Base-by-base conservation (phyloP, 805 yeast species). In the Kodamaea hsintzibuensis region DNA sequence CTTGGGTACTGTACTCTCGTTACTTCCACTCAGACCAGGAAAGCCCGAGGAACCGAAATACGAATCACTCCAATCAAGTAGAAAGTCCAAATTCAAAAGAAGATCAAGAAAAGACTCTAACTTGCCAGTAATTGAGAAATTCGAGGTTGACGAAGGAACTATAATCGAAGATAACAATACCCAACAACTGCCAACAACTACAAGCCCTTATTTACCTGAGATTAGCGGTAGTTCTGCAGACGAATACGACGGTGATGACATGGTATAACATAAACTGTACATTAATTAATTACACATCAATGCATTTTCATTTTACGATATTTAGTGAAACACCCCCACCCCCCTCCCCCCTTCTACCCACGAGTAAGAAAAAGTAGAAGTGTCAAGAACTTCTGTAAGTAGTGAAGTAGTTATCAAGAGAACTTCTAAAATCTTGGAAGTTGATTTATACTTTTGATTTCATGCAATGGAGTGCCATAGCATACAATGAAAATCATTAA, bases 61-160 rank as follows among this genome's bases (percentile, higher is more conserved):
- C 35, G 48, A 49, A 30, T 27, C 55, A 17, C 49, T 51, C 50
- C 42, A 39, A 8, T 14, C 49, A 17, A 40, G 19, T 22, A 14
- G 44, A 14, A 40, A 12, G 13, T 7, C 44, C 2, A 57, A 48
- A 47, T 54, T 60, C 40, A 74, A 70, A 60, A 69, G 67, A 57
- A 66, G 82, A 62, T 67, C 73, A 54, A 79, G 86, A 69, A 82
- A 82, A 66, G 86, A 82, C 62, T 79, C 84, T 14, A 82, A 82
- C 61, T 65, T 82, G 52, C 83, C 83, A 1, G 67, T 65, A 14
- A 13, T 35, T 9, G 54, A 51, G 39, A 70, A 71, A 17, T 62
- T 78, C 49, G 71, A 74, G 53, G 57, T 67, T 22, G 50, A 30
- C n/a, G 50, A 47, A 9, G 22, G 27, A 7, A 47, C 51, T 6